Base-by-base conservation (phyloP, 139 green algal species). In the Picochlorum costavermella region DNA sequence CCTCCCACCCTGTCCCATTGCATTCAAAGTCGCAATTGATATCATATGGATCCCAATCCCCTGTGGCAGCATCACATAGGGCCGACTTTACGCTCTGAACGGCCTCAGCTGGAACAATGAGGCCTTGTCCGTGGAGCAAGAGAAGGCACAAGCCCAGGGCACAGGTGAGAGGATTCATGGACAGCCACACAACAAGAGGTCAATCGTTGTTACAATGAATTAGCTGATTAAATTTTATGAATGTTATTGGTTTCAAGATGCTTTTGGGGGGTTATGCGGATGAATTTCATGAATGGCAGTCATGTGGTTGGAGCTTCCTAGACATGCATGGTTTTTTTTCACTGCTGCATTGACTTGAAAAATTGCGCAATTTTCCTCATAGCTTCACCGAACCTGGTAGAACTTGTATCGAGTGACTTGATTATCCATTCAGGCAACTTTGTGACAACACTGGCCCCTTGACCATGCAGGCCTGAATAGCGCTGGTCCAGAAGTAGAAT, bases 401-500 rank as follows among this genome's bases (percentile, higher is more conserved):
- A 14, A 12, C n/a, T 6, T 16, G 77, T 36, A n/a, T 51, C 40
- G 44, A 90, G 40, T 12, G 73, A 84, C 6, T 67, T 31, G 62
- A 80, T 70, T 10, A 95, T 84, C 88, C 88, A 95, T 23, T 58
- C 68, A 13, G 88, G 88, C 63, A 95, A 74, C 69, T 87, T 85
- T 28, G 56, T 50, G 20, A 83, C 29, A 29, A 77, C 67, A 14
- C 11, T 40, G 8, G 33, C 11, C 33, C 33, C 33, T 40, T 40
- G 33, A 40, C 33, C 4, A 2, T 13, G 9, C 33, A 40, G 9
- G 11, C 33, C 33, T 40, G 33, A 40, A 8, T 40, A 40, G 33
- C 33, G 33, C 11, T 16, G 33, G 62, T 98, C 93, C n/a, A 79
- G 81, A 28, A 99, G 72, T 13, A 99, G 31, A 6, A 98, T 78